phyloP scores from a whole-genome alignment of 2,329 filamentous ascomycete species.

The Hyphodiscus sp. region DNA sequence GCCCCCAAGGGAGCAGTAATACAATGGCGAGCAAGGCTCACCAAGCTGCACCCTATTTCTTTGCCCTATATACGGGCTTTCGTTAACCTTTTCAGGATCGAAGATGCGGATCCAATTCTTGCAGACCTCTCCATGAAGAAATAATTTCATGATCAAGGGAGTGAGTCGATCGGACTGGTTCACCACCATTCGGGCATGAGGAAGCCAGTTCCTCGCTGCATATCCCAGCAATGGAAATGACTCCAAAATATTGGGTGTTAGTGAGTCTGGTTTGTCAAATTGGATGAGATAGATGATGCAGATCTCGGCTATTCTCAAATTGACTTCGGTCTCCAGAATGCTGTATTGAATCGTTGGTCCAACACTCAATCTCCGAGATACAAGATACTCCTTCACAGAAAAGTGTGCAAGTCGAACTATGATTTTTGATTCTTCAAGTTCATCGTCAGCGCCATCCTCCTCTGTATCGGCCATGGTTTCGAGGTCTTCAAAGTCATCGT shows the following conservation, averaged over 20 bases:
- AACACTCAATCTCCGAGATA: neutral
- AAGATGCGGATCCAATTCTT: neutral
- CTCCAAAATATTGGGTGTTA: neutral
- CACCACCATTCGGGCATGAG: neutral
- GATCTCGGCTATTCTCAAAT: neutral
- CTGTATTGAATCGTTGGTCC: neutral
- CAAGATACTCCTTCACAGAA: constrained; percentile 1
- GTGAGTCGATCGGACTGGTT: neutral
- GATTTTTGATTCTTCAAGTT: neutral
- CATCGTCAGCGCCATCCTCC: neutral
- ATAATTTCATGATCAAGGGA: neutral
- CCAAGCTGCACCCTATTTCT: neutral
- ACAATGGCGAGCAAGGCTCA: neutral
- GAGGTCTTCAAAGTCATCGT: neutral
- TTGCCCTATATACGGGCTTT: neutral
- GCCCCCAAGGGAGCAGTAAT: neutral
- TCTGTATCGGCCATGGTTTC: neutral
- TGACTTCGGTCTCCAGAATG: neutral
- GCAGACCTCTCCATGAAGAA: neutral
- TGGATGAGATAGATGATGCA: neutral
- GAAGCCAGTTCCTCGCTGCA: neutral
- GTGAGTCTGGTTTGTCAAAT: neutral
- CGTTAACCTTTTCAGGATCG: neutral
- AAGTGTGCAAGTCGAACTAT: constrained; percentile 1
- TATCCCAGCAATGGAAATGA: neutral